phyloP scores from a whole-genome alignment of 2,329 filamentous ascomycete species.

The Scedosporium boydii region DNA sequence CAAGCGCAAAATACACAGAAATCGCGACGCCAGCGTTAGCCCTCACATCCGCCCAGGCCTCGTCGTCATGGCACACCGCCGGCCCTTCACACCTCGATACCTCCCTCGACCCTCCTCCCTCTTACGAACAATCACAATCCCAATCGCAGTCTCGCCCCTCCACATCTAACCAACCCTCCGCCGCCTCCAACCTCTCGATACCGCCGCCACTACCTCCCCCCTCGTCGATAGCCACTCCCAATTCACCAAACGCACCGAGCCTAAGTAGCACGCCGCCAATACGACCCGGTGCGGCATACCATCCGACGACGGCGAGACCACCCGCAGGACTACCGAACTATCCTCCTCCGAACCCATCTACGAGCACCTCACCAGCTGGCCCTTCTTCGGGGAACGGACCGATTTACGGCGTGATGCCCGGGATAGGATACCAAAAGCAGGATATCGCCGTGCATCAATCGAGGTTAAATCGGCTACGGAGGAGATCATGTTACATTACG shows the following conservation, averaged over 20 bases:
- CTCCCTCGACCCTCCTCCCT: conserved; percentile 3
- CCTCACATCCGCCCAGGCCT: conserved; percentile 4
- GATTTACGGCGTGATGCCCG: conserved; percentile 1
- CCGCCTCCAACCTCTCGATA: conserved; percentile 1
- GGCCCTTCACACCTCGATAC: conserved; percentile 5
- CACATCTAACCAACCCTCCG: conserved; percentile 2
- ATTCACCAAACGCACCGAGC: not conserved
- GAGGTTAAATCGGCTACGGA: not conserved
- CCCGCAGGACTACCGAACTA: not conserved
- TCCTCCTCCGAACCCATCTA: not conserved
- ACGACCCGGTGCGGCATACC: not conserved
- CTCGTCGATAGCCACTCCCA: not conserved
- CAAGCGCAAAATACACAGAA: conserved; percentile 1
- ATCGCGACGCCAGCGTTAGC: conserved; percentile 3
- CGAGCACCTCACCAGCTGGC: not conserved
- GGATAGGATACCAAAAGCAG: conserved; percentile 2
- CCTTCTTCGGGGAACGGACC: not conserved
- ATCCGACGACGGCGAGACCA: not conserved
- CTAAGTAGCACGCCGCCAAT: not conserved
- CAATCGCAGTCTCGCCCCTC: not conserved
- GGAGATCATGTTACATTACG: conserved; percentile 3
- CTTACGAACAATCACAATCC: conserved; percentile 4
- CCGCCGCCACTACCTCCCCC: not conserved
- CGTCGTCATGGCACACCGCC: conserved; percentile 2
- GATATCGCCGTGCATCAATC: not conserved